Percentiles rank a stretch among this genome's conserved stretches.
These are phyloP conservation scores for Trypanosomatidae sp. DNA, from an alignment of 208 protist species.

Conservation along the genomic window DNA sequence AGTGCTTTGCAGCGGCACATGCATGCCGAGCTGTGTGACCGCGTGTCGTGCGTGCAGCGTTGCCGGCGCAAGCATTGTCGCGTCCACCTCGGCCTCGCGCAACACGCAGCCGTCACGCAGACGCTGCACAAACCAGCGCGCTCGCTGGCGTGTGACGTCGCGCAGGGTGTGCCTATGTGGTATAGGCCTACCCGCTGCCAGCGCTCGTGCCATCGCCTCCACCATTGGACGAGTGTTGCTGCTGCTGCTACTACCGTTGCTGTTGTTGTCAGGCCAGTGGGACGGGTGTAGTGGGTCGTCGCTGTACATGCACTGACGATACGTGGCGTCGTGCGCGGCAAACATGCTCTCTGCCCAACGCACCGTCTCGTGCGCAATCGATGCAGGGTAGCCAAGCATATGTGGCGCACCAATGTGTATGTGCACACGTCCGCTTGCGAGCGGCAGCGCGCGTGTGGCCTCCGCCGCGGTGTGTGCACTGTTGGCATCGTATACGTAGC, in stretches of 20 bases:
- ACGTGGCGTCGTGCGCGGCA: constrained; percentile 21
- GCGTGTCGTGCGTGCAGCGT: constrained; percentile 14
- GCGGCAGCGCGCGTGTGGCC: background rate
- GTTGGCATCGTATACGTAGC: constrained; percentile 6
- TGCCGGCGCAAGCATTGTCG: constrained; percentile 16
- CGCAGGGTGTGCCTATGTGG: background rate
- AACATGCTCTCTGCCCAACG: constrained; percentile 37
- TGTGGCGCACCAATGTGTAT: constrained; percentile 34
- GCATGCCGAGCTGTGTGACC: constrained; percentile 3
- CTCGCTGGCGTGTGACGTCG: constrained; percentile 7
- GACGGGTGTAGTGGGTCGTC: background rate
- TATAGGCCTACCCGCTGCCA: no score
- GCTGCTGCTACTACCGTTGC: no score
- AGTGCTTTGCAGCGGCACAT: constrained; percentile 21
- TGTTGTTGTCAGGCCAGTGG: no score
- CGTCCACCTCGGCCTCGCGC: constrained; percentile 34
- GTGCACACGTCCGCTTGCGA: constrained; percentile 6
- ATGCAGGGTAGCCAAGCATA: constrained; percentile 28
- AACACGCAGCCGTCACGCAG: constrained; percentile 55
- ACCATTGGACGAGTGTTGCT: background rate
- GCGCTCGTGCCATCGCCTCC: no score
- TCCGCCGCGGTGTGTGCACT: background rate
- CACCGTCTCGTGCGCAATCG: constrained; percentile 19
- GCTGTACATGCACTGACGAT: constrained; percentile 5
- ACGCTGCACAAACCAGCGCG: constrained; percentile 41